These are phyloP conservation scores for Fraxinus ornus DNA, from an alignment of 305 asterid genomes.

Conservation along the genomic window DNA sequence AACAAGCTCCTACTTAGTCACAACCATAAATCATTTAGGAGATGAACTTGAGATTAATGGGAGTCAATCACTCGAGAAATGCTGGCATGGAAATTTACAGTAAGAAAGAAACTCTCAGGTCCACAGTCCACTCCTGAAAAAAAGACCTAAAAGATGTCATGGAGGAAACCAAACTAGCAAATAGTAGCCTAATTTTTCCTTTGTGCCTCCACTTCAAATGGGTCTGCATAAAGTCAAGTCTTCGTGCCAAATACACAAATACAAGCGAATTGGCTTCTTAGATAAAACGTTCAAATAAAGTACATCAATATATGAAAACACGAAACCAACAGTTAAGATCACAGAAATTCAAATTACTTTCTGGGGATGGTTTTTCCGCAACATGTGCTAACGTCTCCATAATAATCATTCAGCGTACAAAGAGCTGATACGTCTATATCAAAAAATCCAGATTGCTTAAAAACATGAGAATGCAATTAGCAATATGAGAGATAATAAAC, in stretches of 20 bases:
- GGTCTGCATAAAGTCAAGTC: conserved; percentile 82
- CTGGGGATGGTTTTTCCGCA: too few relatives aligned
- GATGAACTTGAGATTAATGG: background rate
- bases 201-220: conserved; percentile 76
- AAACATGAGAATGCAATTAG: background rate
- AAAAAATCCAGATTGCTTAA: background rate
- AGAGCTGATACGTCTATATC: background rate
- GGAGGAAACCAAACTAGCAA: conserved; percentile 60
- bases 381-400: too few relatives aligned
- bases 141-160: conserved; percentile 10
- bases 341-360: too few relatives aligned
- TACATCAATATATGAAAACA: too few relatives aligned
- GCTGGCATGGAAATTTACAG: conserved; percentile 2
- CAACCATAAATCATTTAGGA: background rate
- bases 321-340: too few relatives aligned
- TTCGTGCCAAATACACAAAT: background rate
- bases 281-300: background rate
- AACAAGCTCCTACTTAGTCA: background rate
- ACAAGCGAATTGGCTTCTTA: background rate
- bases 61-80: conserved; percentile 7
- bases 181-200: conserved; percentile 77
- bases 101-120: conserved; percentile 3
- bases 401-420: background rate
- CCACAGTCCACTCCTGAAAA: background rate
- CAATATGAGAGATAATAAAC: background rate